These are phyloP conservation scores for Diaporthe australafricana DNA, from an alignment of 2,329 filamentous ascomycete species.

Conservation along the genomic window DNA sequence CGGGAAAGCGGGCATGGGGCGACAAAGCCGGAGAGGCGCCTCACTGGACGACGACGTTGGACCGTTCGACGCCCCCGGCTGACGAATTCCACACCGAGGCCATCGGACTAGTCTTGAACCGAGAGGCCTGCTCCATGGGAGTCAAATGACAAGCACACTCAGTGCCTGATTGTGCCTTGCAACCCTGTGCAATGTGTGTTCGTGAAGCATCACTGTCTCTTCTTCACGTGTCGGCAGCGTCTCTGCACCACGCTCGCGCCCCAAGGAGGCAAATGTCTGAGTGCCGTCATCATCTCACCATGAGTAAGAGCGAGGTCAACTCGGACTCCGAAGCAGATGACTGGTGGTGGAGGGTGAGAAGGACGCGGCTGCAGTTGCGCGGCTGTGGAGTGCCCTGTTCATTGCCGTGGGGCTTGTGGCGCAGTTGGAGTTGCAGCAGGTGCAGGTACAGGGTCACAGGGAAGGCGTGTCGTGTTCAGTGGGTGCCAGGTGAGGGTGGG, in stretches of 20 bases:
- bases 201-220: background rate
- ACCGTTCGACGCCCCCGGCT: background rate
- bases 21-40: background rate
- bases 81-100: constrained; percentile 18
- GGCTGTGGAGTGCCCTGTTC: constrained; percentile 9
- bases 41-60: background rate
- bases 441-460: too few relatives aligned
- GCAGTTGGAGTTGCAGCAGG: background rate
- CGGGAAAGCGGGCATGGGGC: background rate
- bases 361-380: constrained; percentile 28
- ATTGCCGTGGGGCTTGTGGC: constrained; percentile 2
- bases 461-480: too few relatives aligned
- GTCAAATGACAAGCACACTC: background rate
- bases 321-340: background rate
- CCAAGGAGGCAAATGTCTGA: background rate
- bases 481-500: background rate
- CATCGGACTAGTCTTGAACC: background rate
- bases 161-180: background rate
- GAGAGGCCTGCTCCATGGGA: background rate
- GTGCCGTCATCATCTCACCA: constrained; percentile 1
- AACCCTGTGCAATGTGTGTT: background rate
- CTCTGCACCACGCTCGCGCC: background rate
- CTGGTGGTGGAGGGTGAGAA: background rate
- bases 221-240: background rate
- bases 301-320: background rate